A percentile compares a stretch with the other conserved stretches of the same genome.
Evolutionary conservation across 805 yeast species (phyloP).

Genomic region (Cyberlindnera mississippiensis): DNA sequence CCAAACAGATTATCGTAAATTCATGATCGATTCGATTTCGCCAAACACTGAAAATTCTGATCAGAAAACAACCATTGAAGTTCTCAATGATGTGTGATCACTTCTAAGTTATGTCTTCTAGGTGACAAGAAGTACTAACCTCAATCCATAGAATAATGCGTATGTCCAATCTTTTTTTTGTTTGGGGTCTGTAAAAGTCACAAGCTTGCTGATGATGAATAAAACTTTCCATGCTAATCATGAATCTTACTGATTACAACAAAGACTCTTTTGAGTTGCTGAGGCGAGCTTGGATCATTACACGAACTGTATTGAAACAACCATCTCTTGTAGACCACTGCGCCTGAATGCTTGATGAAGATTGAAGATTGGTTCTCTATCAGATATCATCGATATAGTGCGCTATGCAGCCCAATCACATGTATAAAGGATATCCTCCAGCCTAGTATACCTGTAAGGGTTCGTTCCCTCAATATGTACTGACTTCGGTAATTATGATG

Average conservation of each 20-base stretch:
- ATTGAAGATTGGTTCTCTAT: no score
- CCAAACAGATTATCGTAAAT: constrained; percentile 31
- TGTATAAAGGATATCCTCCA: no score
- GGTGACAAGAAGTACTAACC: background rate
- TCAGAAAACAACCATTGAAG: constrained; percentile 1
- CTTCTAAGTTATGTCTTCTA: no score
- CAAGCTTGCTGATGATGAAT: constrained; percentile 23
- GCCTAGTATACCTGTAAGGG: no score
- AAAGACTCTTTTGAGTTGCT: constrained; percentile 18
- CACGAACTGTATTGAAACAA: no score
- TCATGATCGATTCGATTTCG: constrained; percentile 30
- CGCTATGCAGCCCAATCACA: no score
- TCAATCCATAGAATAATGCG: constrained; percentile 1
- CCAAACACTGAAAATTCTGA: constrained; percentile 34
- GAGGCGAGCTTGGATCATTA: constrained; percentile 14
- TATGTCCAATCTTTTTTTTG: background rate
- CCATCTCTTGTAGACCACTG: no score
- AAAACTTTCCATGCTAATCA: constrained; percentile 28
- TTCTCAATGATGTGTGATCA: background rate
- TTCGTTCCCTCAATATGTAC: no score
- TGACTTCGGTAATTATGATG: no score
- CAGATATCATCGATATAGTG: no score
- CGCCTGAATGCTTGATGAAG: no score
- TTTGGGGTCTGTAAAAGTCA: background rate
- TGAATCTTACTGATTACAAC: constrained; percentile 23